Evolutionary conservation across 2,329 filamentous ascomycete genomes (phyloP).

Genomic region (Colletotrichum agaves): DNA sequence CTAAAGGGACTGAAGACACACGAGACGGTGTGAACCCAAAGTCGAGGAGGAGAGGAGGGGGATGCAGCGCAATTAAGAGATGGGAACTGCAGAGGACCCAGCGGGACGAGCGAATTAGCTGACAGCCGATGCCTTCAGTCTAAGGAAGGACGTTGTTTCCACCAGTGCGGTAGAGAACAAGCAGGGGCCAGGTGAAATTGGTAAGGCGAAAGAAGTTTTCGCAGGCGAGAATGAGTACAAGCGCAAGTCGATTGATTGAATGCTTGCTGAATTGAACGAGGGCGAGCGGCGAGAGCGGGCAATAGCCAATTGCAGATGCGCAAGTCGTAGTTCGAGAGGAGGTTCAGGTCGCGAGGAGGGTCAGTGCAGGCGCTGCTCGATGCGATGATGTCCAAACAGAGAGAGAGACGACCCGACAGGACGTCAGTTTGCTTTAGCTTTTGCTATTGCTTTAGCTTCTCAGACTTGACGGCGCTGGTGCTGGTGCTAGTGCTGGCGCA

Average conservation of each 20-base stretch:
- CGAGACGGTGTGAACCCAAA: conserved; percentile 7
- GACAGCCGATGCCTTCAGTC: not conserved
- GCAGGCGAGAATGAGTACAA: not conserved
- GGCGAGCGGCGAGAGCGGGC: not conserved
- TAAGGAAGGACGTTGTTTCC: no score
- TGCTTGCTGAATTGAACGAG: not conserved
- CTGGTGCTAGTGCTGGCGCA: no score
- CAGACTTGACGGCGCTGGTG: no score
- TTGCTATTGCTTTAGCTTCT: not conserved
- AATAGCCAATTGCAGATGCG: conserved; percentile 14
- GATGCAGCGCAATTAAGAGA: conserved; percentile 27
- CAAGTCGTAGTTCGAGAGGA: conserved; percentile 1
- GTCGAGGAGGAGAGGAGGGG: conserved; percentile 2
- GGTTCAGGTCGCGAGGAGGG: conserved; percentile 3
- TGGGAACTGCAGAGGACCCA: not conserved
- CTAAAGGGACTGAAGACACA: conserved; percentile 2
- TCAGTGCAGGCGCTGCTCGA: conserved; percentile 22
- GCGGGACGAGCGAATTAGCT: not conserved
- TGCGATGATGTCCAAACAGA: conserved; percentile 1
- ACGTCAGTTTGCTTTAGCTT: conserved; percentile 11
- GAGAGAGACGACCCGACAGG: not conserved
- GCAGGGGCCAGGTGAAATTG: not conserved
- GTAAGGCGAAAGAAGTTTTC: not conserved
- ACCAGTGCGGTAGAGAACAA: not conserved
- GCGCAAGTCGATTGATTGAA: no score